These are phyloP conservation scores for Aureobasidium melanogenum DNA, from an alignment of 2,329 filamentous ascomycete genomes.

Conservation along the genomic window DNA sequence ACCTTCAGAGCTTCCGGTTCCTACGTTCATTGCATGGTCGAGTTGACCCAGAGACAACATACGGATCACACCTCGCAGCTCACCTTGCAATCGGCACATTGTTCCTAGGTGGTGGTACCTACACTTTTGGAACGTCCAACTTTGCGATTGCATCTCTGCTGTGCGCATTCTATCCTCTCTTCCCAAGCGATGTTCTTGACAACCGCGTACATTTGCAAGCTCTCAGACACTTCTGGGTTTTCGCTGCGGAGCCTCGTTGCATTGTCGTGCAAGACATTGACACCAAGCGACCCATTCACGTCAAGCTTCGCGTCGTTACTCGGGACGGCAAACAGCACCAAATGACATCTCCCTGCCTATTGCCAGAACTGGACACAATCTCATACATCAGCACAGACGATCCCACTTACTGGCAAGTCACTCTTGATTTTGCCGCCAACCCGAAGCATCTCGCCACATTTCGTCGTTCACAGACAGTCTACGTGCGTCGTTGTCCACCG, in stretches of 20 bases:
- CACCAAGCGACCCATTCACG: conserved; percentile 62
- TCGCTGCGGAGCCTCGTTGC: conserved; percentile 83
- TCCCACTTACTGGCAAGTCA: conserved; percentile 70
- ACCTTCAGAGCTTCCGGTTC: conserved; percentile 74
- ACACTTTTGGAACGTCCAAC: conserved; percentile 83
- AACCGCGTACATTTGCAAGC: conserved; percentile 93
- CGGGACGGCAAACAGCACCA: conserved; percentile 19
- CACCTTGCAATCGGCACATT: conserved; percentile 86
- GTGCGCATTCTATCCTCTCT: conserved; percentile 88
- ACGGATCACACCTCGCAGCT: conserved; percentile 86
- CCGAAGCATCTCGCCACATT: conserved; percentile 57
- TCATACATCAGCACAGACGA: conserved; percentile 52
- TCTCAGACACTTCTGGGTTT: conserved; percentile 93
- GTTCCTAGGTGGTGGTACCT: conserved; percentile 86
- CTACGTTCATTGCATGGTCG: conserved; percentile 82
- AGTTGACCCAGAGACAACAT: conserved; percentile 73
- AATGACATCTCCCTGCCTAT: conserved; percentile 47
- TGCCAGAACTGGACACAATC: conserved; percentile 58
- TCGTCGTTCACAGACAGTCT: conserved; percentile 60
- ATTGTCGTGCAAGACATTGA: conserved; percentile 81
- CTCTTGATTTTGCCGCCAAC: conserved; percentile 62
- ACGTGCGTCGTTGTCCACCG: conserved; percentile 57
- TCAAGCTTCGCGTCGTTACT: conserved; percentile 19
- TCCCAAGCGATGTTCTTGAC: conserved; percentile 81
- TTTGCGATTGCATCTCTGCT: conserved; percentile 78